Base-by-base conservation (phyloP, 2,329 filamentous ascomycete species). In the Nemania sp. region DNA sequence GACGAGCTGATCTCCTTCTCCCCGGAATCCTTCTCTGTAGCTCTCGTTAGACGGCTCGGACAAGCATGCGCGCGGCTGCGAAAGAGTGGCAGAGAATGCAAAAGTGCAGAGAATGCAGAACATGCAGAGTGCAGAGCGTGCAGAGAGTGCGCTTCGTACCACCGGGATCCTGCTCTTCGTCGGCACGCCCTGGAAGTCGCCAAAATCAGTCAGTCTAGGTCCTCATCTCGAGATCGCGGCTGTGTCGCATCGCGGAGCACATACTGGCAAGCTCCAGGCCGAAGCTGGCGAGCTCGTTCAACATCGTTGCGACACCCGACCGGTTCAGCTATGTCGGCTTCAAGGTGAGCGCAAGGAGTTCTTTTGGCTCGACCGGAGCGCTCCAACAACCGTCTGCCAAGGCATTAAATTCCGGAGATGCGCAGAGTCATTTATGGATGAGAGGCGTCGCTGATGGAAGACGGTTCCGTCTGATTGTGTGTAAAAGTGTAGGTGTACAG, bases 1-100 rank as follows among this genome's bases (percentile, higher is more conserved):
- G 94, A 97, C 66, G 92, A 89, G 70, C 91, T 90, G 61, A 96
- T 89, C 77, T 99, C 94, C 78, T 96, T 92, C 73, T 96, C 85
- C 42, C 90, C 88, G 37, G 90, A 88, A 73, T 96, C 91, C 56
- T 86, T 83, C 65, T 86, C 84, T 83, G 63, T 77, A 77, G 43
- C 23, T 26, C 43, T 28, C 43, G 57, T 67, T 59, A 67, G 65
- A 64, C 49, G 20, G 40, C 31, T 30, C 49, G 31, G 56, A 17
- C 44, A 19, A 8, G 31, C 19, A 31, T 31, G 20, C 6, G 20
- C 6, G 42, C 33, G 33, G 24, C 47, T 24, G 55, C 43, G 55
- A 49, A 22, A 34, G 54, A 54, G n/a, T n/a, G n/a, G n/a, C n/a
- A n/a, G n/a, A n/a, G n/a, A n/a, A n/a, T n/a, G n/a, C n/a, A n/a